These are phyloP conservation scores for Starmerella apis DNA, from an alignment of 805 yeast species.

Conservation along the genomic window DNA sequence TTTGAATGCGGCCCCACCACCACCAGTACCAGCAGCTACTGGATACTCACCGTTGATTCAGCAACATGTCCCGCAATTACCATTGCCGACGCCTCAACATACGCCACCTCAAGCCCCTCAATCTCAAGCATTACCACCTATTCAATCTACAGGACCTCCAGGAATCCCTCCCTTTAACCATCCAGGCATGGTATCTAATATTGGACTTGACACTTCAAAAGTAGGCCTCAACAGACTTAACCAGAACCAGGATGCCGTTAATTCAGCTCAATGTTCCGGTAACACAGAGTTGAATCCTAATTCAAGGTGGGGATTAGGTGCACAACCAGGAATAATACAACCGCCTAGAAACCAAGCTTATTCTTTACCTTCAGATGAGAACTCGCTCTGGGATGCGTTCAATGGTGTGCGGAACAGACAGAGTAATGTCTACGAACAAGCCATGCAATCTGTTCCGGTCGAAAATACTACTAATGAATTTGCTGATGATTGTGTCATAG, in stretches of 20 bases:
- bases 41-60: conserved; percentile 17
- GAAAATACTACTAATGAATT: neutral
- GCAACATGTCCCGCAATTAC: conserved; percentile 17
- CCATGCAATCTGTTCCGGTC: neutral
- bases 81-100: conserved; percentile 16
- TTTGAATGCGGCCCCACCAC: too few species aligned
- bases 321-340: neutral
- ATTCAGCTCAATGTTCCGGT: too few species aligned
- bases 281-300: neutral
- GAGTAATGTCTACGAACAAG: conserved; percentile 1
- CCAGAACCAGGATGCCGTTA: too few species aligned
- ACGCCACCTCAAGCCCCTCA: conserved; percentile 3
- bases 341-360: neutral
- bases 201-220: too few species aligned
- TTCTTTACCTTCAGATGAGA: neutral
- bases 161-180: neutral
- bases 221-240: too few species aligned
- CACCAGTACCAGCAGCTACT: conserved; percentile 20
- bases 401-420: conserved; percentile 5
- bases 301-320: neutral
- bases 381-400: conserved; percentile 16
- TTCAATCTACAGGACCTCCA: neutral
- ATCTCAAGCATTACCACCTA: conserved; percentile 2
- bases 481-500: conserved; percentile 7
- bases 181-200: too few species aligned